Conservation (phyloP, 2,329 filamentous ascomycete genomes). For the Pochonia chlamydosporia region DNA sequence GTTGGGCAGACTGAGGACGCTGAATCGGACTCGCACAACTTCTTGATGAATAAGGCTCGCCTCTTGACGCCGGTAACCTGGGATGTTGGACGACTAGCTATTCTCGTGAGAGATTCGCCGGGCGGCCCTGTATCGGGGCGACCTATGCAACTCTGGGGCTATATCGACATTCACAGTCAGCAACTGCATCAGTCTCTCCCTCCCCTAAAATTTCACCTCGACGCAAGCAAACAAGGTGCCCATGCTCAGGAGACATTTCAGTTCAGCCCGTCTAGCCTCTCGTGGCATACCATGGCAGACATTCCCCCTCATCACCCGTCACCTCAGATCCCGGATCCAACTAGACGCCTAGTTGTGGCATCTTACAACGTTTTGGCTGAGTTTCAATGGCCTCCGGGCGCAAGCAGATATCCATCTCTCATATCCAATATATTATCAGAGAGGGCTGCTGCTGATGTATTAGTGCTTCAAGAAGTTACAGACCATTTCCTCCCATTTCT, state of each 20-base stretch:
- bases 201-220: background rate
- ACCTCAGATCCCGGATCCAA: background rate
- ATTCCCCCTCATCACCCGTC: background rate
- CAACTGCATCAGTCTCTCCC: constrained; percentile 8
- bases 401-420: constrained; percentile 35
- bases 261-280: background rate
- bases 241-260: background rate
- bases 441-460: constrained; percentile 37
- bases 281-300: background rate
- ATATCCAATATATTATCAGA: constrained; percentile 37
- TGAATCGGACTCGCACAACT: constrained; percentile 38
- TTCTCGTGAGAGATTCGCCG: constrained; percentile 45
- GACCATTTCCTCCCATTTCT: constrained; percentile 56
- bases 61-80: constrained; percentile 44
- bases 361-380: constrained; percentile 51
- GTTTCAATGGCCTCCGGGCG: constrained; percentile 39
- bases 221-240: background rate
- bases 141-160: constrained; percentile 53
- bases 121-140: constrained; percentile 22
- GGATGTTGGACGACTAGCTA: constrained; percentile 39
- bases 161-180: constrained; percentile 29
- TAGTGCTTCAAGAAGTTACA: constrained; percentile 58
- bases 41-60: constrained; percentile 45
- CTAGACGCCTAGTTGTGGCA: constrained; percentile 30
- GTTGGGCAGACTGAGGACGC: constrained; percentile 51